These are phyloP conservation scores for Cicer pinnatifidum DNA, from an alignment of 306 rosid genomes.

Conservation along the genomic window DNA sequence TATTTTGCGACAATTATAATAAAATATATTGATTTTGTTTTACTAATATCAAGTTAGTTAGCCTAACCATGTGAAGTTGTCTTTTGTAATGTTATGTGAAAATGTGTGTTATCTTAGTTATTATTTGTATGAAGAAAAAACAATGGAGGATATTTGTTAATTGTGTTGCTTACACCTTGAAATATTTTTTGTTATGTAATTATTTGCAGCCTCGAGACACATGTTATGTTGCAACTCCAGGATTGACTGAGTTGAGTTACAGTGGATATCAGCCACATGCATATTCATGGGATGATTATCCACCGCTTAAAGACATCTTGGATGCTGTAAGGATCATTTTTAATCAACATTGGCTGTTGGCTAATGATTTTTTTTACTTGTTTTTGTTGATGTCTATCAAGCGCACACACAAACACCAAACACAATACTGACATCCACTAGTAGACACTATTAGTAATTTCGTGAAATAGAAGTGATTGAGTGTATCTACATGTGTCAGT, in stretches of 20 bases:
- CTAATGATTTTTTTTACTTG: background rate
- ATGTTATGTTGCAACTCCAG: conserved; percentile 87
- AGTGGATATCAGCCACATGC: conserved; percentile 86
- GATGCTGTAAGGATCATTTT: conserved; percentile 62
- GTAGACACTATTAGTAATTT: too few relatives aligned
- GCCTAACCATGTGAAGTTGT: conserved; percentile 16
- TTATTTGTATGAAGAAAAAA: background rate
- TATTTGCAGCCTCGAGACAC: conserved; percentile 84
- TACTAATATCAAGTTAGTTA: background rate
- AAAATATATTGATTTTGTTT: background rate
- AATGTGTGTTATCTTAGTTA: background rate
- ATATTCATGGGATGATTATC: conserved; percentile 86
- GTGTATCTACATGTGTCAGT: too few relatives aligned
- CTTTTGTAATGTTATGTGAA: background rate
- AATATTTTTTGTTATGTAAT: conserved; percentile 29
- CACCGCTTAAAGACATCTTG: conserved; percentile 72
- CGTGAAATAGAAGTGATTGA: too few relatives aligned
- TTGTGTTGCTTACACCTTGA: background rate
- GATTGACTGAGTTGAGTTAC: conserved; percentile 71
- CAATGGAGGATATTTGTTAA: background rate
- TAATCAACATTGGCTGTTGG: conserved; percentile 31
- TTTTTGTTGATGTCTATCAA: background rate
- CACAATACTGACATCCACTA: too few relatives aligned
- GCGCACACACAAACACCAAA: too few relatives aligned
- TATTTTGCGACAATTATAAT: background rate